Percentiles rank a stretch among this genome's conserved stretches.
Conservation (phyloP, 805 yeast species). For the Lipomyces starkeyi region DNA sequence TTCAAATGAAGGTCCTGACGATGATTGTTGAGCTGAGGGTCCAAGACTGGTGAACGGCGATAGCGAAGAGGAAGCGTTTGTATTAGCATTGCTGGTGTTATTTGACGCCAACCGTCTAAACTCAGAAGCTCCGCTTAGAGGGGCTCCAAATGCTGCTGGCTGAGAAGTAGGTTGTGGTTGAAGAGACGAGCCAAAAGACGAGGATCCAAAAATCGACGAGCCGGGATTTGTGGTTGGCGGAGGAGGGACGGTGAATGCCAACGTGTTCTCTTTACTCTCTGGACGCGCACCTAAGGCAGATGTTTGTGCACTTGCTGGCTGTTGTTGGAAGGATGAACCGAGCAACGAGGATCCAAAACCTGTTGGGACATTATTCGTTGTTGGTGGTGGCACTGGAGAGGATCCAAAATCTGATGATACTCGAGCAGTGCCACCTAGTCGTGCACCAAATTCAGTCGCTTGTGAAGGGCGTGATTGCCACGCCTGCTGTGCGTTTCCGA, state of each 20-base stretch:
- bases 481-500: neutral
- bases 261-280: constrained; percentile 6
- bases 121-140: constrained; percentile 12
- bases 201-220: neutral
- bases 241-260: constrained; percentile 2
- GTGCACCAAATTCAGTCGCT: neutral
- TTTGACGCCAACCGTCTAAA: neutral
- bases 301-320: neutral
- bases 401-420: neutral
- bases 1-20: neutral
- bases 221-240: constrained; percentile 15
- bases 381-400: neutral
- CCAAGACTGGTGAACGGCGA: neutral
- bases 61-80: neutral
- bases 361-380: neutral
- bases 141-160: constrained; percentile 9
- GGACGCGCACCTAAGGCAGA: constrained; percentile 23
- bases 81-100: neutral
- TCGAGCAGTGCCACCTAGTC: neutral
- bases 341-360: neutral
- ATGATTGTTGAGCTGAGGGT: neutral
- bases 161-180: constrained; percentile 10
- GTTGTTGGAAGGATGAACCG: neutral
- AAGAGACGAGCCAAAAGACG: constrained; percentile 2
- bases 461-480: neutral